A percentile compares a stretch with the other conserved stretches of the same genome.
Evolutionary conservation across 257 asterid genomes (phyloP).

Genomic region (Lavandula angustifolia): DNA sequence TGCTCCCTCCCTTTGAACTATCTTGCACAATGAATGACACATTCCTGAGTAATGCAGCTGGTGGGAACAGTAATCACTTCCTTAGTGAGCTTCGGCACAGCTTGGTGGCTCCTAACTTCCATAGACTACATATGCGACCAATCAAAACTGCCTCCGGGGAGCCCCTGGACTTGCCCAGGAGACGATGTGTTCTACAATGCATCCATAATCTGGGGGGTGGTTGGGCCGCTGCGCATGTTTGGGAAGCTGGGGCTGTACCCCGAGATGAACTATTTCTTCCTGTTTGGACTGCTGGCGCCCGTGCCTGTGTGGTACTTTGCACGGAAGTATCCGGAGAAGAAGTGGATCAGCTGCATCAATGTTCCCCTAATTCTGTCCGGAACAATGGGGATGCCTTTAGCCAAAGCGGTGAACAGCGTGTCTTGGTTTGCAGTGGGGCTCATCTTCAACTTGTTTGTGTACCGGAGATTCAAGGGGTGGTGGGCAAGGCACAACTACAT

Average conservation of each 20-base stretch:
- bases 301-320: slow-evolving; percentile 58
- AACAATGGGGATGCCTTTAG: slow-evolving; percentile 53
- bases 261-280: slow-evolving; percentile 62
- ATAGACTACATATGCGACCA: slow-evolving; percentile 55
- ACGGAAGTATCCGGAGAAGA: slow-evolving; percentile 53
- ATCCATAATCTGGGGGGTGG: slow-evolving; percentile 78
- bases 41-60: slow-evolving; percentile 35
- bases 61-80: slow-evolving; percentile 62
- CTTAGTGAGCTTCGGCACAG: slow-evolving; percentile 60
- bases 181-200: slow-evolving; percentile 82
- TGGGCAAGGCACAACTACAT: slow-evolving; percentile 81
- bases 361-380: slow-evolving; percentile 61
- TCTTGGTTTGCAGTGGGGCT: slow-evolving; percentile 66
- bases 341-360: slow-evolving; percentile 56
- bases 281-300: slow-evolving; percentile 57
- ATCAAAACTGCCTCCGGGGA: slow-evolving; percentile 50
- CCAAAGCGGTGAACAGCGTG: slow-evolving; percentile 52
- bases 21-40: neutral
- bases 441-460: slow-evolving; percentile 52
- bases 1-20: neutral
- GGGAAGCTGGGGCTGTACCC: slow-evolving; percentile 71
- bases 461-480: slow-evolving; percentile 59
- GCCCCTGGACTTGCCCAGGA: slow-evolving; percentile 88
- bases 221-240: slow-evolving; percentile 74
- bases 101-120: slow-evolving; percentile 71